Percentiles rank a stretch among this genome's conserved stretches.
phyloP scores from a whole-genome alignment of 2,329 filamentous ascomycete species.

The Fusarium nanum region DNA sequence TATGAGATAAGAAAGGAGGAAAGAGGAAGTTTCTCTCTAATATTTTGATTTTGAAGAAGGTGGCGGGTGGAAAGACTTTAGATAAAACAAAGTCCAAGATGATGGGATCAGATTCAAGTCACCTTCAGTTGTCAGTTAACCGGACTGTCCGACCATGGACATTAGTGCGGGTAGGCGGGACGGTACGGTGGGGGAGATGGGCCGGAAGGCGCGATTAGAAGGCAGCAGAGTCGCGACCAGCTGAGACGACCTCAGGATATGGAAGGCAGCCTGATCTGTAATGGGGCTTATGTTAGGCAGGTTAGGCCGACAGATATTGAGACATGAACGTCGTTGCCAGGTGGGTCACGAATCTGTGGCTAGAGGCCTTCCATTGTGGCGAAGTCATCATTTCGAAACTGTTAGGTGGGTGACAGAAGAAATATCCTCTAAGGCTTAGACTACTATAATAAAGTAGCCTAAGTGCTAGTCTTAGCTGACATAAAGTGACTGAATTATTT shows the following conservation, averaged over 20 bases:
- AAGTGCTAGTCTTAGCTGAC: too few relatives aligned
- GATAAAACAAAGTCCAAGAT: background rate
- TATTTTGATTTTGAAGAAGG: background rate
- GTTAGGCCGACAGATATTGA: background rate
- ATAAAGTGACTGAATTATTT: too few relatives aligned
- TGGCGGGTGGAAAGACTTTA: background rate
- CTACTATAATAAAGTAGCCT: too few relatives aligned
- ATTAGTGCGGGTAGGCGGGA: slow-evolving; percentile 28
- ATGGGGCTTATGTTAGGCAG: slow-evolving; percentile 7
- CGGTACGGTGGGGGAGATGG: slow-evolving; percentile 33
- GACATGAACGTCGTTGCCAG: slow-evolving; percentile 2
- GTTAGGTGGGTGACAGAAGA: too few relatives aligned
- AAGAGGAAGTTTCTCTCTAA: too few relatives aligned
- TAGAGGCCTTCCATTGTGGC: background rate
- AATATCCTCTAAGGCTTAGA: too few relatives aligned
- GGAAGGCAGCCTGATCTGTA: background rate
- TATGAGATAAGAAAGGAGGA: background rate
- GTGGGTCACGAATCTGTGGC: background rate
- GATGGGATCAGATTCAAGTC: background rate
- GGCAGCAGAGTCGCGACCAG: slow-evolving; percentile 22
- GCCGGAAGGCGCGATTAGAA: slow-evolving; percentile 31
- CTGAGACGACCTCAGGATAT: background rate
- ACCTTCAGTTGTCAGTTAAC: slow-evolving; percentile 10
- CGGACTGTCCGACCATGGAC: slow-evolving; percentile 25
- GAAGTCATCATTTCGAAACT: background rate